Percentiles rank a stretch among this genome's conserved stretches.
Conservation (phyloP, 2,329 filamentous ascomycete species). For the Arachnopeziza araneosa region DNA sequence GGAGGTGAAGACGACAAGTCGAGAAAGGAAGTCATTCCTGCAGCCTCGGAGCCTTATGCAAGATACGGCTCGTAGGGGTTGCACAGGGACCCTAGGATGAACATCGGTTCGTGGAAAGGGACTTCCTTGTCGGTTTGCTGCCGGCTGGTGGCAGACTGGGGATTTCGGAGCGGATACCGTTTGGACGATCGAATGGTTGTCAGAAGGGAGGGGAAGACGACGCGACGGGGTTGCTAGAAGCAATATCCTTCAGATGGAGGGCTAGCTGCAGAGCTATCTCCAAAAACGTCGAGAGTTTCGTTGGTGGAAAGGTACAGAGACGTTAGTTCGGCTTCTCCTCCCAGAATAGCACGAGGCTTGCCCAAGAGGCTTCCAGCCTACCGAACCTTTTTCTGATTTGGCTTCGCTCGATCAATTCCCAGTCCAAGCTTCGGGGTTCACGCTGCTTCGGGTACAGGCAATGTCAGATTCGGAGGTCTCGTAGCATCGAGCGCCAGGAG, state of each 20-base stretch:
- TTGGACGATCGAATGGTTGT: background rate
- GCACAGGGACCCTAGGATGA: background rate
- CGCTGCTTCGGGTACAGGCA: background rate
- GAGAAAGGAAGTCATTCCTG: background rate
- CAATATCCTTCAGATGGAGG: background rate
- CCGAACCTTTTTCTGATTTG: background rate
- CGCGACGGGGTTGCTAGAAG: background rate
- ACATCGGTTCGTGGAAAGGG: background rate
- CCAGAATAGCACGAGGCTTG: background rate
- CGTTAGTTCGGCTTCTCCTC: background rate
- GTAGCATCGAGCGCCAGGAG: background rate
- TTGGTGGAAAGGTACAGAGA: background rate
- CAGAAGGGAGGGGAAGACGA: background rate
- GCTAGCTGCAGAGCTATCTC: background rate
- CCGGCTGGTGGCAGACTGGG: background rate
- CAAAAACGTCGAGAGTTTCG: background rate
- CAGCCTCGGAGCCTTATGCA: background rate
- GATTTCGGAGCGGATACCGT: background rate
- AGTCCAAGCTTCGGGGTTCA: background rate
- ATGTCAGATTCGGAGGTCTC: background rate
- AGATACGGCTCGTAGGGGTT: background rate
- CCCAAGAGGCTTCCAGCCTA: background rate
- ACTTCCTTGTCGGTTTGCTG: background rate
- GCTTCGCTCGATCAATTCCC: background rate
- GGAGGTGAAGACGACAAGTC: background rate